phyloP scores from a whole-genome alignment of 2,329 filamentous ascomycete genomes.

The Cladosporium halotolerans region DNA sequence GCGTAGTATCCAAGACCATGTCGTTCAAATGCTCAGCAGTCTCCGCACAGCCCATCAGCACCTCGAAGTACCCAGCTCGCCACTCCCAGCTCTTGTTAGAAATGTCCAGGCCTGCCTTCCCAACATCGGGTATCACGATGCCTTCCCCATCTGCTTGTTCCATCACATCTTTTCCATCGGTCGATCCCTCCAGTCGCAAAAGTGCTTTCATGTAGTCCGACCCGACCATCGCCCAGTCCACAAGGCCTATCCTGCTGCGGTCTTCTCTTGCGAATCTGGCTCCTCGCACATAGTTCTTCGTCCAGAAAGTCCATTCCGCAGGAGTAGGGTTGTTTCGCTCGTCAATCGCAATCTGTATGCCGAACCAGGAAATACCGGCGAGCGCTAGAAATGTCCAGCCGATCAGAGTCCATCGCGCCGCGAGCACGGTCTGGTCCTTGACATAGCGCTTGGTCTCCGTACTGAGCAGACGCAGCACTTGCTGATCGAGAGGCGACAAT shows the following conservation, averaged over 20 bases:
- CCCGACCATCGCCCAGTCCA: constrained; percentile 66
- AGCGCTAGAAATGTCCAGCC: constrained; percentile 60
- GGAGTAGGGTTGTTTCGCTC: constrained; percentile 76
- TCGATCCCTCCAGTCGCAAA: constrained; percentile 54
- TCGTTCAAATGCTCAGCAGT: constrained; percentile 77
- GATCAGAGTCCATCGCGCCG: constrained; percentile 60
- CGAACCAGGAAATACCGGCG: constrained; percentile 55
- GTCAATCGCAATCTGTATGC: constrained; percentile 64
- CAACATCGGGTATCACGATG: constrained; percentile 45
- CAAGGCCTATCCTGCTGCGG: constrained; percentile 51
- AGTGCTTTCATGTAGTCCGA: constrained; percentile 56
- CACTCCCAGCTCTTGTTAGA: constrained; percentile 72
- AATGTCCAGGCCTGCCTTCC: constrained; percentile 59
- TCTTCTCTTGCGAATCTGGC: constrained; percentile 44
- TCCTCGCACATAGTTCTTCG: constrained; percentile 60
- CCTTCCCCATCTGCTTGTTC: constrained; percentile 32
- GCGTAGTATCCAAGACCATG: constrained; percentile 64
- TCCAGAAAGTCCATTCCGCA: constrained; percentile 69
- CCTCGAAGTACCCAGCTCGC: constrained; percentile 78
- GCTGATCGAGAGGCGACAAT: constrained; percentile 22
- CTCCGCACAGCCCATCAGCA: constrained; percentile 68
- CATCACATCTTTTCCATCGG: constrained; percentile 61
- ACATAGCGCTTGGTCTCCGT: constrained; percentile 68
- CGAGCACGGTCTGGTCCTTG: constrained; percentile 63
- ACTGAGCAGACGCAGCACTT: constrained; percentile 66